Conservation (phyloP, 2,329 filamentous ascomycete species). For the Aspergillus tamarii region DNA sequence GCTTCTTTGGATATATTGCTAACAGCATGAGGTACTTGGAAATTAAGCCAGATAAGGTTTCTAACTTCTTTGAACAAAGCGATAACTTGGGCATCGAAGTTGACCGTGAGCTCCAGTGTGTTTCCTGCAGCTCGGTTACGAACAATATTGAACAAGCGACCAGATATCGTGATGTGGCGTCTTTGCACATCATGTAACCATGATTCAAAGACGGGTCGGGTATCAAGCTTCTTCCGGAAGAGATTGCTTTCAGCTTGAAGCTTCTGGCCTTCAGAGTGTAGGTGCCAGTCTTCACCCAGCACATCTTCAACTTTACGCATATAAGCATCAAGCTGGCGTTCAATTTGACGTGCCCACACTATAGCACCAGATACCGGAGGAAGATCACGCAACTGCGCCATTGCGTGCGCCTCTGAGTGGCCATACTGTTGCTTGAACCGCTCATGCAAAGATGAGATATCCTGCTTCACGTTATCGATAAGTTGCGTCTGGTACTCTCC, state of each 20-base stretch:
- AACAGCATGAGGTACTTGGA: conserved; percentile 89
- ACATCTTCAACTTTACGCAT: conserved; percentile 99
- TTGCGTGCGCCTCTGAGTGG: conserved; percentile 94
- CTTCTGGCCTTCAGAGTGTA: conserved; percentile 94
- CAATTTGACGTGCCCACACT: conserved; percentile 96
- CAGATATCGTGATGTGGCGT: conserved; percentile 87
- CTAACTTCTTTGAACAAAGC: conserved; percentile 98
- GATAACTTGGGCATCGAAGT: conserved; percentile 97
- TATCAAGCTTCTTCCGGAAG: conserved; percentile 96
- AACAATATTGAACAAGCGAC: conserved; percentile 85
- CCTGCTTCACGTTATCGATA: conserved; percentile 96
- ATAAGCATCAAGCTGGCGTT: conserved; percentile 91
- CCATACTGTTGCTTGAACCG: conserved; percentile 99
- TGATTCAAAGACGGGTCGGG: conserved; percentile 88
- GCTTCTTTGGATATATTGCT: conserved; percentile 97
- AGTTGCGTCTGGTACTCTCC: conserved; percentile 97
- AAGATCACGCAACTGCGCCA: conserved; percentile 95
- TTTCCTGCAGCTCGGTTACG: conserved; percentile 91
- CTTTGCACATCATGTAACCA: conserved; percentile 91
- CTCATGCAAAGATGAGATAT: conserved; percentile 90
- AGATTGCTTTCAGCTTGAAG: conserved; percentile 87
- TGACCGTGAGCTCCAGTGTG: conserved; percentile 83
- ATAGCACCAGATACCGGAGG: conserved; percentile 96
- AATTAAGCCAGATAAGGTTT: conserved; percentile 93
- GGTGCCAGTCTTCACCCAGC: conserved; percentile 88